A percentile compares a stretch with the other conserved stretches of the same genome.
These are phyloP conservation scores for Candida dubliniensis DNA, from an alignment of 1,139 yeast genomes.

Conservation along the genomic window DNA sequence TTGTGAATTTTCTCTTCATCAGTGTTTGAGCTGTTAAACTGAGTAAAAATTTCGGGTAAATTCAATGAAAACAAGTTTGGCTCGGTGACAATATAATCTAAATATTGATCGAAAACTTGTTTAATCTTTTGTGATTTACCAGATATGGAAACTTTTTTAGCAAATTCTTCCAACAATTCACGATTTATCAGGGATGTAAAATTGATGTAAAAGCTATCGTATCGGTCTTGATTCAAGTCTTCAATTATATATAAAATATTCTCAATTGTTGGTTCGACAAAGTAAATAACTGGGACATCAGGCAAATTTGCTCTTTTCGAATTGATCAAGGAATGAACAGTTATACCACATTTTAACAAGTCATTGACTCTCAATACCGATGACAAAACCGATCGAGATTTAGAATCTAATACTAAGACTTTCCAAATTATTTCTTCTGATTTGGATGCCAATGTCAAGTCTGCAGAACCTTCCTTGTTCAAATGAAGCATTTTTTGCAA, in stretches of 20 bases:
- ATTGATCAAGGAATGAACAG: slow-evolving; percentile 76
- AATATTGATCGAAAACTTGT: slow-evolving; percentile 91
- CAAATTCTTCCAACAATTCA: slow-evolving; percentile 82
- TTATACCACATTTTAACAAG: slow-evolving; percentile 81
- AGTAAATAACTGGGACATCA: slow-evolving; percentile 93
- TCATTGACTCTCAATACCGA: slow-evolving; percentile 91
- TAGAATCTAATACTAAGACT: slow-evolving; percentile 78
- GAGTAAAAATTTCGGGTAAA: slow-evolving; percentile 60
- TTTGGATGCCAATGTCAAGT: slow-evolving; percentile 51
- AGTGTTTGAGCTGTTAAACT: slow-evolving; percentile 68
- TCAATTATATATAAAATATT: slow-evolving; percentile 67
- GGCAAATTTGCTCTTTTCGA: slow-evolving; percentile 76
- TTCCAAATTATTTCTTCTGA: slow-evolving; percentile 83
- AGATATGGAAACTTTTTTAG: slow-evolving; percentile 72
- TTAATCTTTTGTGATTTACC: slow-evolving; percentile 70
- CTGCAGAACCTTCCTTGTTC: slow-evolving; percentile 58
- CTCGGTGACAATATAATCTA: slow-evolving; percentile 90
- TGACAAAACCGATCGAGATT: slow-evolving; percentile 82
- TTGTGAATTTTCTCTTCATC: slow-evolving; percentile 72
- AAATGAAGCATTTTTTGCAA: slow-evolving; percentile 84
- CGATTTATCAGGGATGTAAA: slow-evolving; percentile 81
- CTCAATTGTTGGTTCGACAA: slow-evolving; percentile 81
- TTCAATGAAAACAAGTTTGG: slow-evolving; percentile 86
- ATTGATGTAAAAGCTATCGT: slow-evolving; percentile 78
- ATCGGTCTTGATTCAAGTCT: slow-evolving; percentile 72